Evolutionary conservation across 2,329 filamentous ascomycete species (phyloP), one percentile per base, ranked within the genome.

Genomic region (Fusarium euwallaceae): DNA sequence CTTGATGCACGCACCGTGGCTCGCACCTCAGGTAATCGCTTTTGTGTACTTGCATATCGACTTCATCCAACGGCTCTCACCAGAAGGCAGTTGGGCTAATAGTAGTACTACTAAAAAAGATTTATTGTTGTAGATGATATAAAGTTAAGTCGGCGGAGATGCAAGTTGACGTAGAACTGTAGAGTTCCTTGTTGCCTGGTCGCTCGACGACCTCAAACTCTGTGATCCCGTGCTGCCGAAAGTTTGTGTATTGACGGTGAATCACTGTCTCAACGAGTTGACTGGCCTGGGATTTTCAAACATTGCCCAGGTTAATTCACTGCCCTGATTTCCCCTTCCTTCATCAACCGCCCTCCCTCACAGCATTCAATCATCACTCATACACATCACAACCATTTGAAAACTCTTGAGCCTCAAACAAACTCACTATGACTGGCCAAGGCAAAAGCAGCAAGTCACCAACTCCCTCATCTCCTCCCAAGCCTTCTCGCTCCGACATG

Each of bases 401-500:
- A 20, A 43, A 12, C n/a, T 43, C 11, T 22, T 43, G 20, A 14
- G 11, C 41, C 11, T 43, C n/a, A 22, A 4, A 20, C 3, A 43
- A 22, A 22, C 12, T 14, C 41, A 43, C 20, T 11, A 43, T 43
- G 39, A 20, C 39, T 12, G n/a, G 10, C 10, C 20, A 43, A 12
- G 39, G 39, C n/a, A 43, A n/a, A 43, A 20, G 3, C 39, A 43
- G 39, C 39, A 43, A 43, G n/a, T 43, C 10, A 11, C 10, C 39
- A 12, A 12, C n/a, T 2, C 10, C 39, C 12, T 43, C 39, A 43
- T 20, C 39, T 43, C 39, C 39, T 20, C n/a, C n/a, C 10, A 43
- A 20, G 5, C 39, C 39, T 12, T 32, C 60, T 32, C 3, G 37
- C 16, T 62, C 48, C 20, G 72, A 75, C 14, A 66, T 74, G 68